These are phyloP conservation scores for Nidularia sp. DNA, from an alignment of 768 basidiomycete species.

Conservation along the genomic window DNA sequence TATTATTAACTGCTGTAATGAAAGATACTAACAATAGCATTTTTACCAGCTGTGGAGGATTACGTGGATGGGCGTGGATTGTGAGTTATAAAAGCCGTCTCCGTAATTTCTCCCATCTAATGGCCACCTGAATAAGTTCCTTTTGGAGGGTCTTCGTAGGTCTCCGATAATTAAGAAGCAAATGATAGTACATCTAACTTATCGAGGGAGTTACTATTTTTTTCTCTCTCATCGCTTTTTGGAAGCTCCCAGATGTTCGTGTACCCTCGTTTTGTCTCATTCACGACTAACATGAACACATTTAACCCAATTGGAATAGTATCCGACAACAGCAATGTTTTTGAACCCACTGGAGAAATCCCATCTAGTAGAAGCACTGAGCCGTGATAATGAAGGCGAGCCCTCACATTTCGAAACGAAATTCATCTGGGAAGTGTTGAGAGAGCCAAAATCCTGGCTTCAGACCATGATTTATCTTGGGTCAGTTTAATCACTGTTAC, in stretches of 20 bases:
- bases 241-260: conserved; percentile 32
- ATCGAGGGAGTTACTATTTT: conserved; percentile 22
- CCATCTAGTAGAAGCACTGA: conserved; percentile 20
- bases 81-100: conserved; percentile 13
- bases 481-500: conserved; percentile 10
- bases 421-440: conserved; percentile 28
- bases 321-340: conserved; percentile 41
- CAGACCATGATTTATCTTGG: conserved; percentile 20
- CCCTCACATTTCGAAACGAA: conserved; percentile 24
- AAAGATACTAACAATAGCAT: background rate
- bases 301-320: conserved; percentile 12
- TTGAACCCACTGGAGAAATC: conserved; percentile 27
- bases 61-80: conserved; percentile 34
- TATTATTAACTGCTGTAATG: background rate
- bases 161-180: background rate
- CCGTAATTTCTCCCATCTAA: background rate
- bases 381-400: conserved; percentile 19
- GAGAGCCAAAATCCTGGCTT: conserved; percentile 21
- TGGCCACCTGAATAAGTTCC: conserved; percentile 15
- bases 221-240: conserved; percentile 29
- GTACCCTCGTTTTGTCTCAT: background rate
- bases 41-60: conserved; percentile 12
- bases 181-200: background rate
- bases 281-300: background rate
- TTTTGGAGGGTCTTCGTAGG: conserved; percentile 31